A percentile compares a stretch with the other conserved stretches of the same genome.
Evolutionary conservation across 164 flowering plant genomes (phyloP).

Genomic region (Macadamia tetraphylla): DNA sequence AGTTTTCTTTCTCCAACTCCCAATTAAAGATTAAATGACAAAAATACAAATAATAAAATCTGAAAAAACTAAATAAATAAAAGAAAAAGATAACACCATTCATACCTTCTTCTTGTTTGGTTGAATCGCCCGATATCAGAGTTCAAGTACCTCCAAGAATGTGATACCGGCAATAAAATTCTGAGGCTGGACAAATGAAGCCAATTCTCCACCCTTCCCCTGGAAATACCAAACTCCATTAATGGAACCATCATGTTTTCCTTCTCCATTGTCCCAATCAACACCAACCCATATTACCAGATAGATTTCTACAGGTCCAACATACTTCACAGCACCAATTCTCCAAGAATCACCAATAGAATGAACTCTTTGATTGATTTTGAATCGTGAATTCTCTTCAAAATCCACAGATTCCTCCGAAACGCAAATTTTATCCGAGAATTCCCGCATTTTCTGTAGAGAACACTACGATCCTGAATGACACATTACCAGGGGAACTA

Average conservation of each 20-base stretch:
- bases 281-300: conserved; percentile 84
- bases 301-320: conserved; percentile 68
- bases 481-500: too few relatives aligned
- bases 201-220: conserved; percentile 50
- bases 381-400: conserved; percentile 25
- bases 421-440: not conserved
- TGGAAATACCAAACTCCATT: conserved; percentile 67
- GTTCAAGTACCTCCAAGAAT: conserved; percentile 58
- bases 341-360: conserved; percentile 43
- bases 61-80: too few relatives aligned
- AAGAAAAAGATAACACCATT: too few relatives aligned
- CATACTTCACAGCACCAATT: conserved; percentile 69
- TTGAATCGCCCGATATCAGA: conserved; percentile 53
- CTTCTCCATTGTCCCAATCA: conserved; percentile 87
- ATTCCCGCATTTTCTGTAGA: conserved; percentile 8
- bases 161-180: conserved; percentile 63
- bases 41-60: not conserved
- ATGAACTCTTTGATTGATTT: conserved; percentile 69
- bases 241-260: conserved; percentile 83
- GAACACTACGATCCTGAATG: too few relatives aligned
- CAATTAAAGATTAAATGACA: not conserved
- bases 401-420: conserved; percentile 6
- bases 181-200: conserved; percentile 64
- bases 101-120: conserved; percentile 81
- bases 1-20: too few relatives aligned